A percentile compares a stretch with the other conserved stretches of the same genome.
Evolutionary conservation across 495 filamentous ascomycete genomes (phyloP).

Genomic region (Xylaria castorea): DNA sequence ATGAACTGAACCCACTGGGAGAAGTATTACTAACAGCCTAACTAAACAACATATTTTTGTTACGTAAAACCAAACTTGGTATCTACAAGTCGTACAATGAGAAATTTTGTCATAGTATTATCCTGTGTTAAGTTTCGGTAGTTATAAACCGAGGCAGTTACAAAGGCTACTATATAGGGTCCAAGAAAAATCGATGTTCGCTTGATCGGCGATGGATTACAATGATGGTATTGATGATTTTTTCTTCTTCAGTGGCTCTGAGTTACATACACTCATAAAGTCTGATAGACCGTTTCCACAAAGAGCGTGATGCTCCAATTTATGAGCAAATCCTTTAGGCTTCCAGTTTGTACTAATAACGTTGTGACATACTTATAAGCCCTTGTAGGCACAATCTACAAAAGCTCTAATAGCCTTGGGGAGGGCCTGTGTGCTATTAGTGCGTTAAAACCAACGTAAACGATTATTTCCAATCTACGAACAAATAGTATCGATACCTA

Average conservation of each 20-base stretch:
- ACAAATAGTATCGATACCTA: too few species aligned
- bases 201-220: not conserved
- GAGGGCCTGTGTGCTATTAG: too few species aligned
- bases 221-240: not conserved
- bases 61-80: not conserved
- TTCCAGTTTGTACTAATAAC: not conserved
- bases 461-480: too few species aligned
- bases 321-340: not conserved
- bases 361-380: not conserved
- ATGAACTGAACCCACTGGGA: not conserved
- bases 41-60: not conserved
- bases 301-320: not conserved
- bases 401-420: too few species aligned
- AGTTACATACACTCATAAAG: not conserved
- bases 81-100: not conserved
- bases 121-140: not conserved
- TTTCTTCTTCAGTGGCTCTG: not conserved
- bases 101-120: not conserved
- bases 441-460: too few species aligned
- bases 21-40: not conserved
- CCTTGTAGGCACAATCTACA: too few species aligned
- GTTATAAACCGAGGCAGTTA: not conserved
- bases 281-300: not conserved
- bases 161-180: too few species aligned
- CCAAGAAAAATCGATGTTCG: not conserved